Base-by-base conservation (phyloP, 139 green algal species). In the Closterium sp. region DNA sequence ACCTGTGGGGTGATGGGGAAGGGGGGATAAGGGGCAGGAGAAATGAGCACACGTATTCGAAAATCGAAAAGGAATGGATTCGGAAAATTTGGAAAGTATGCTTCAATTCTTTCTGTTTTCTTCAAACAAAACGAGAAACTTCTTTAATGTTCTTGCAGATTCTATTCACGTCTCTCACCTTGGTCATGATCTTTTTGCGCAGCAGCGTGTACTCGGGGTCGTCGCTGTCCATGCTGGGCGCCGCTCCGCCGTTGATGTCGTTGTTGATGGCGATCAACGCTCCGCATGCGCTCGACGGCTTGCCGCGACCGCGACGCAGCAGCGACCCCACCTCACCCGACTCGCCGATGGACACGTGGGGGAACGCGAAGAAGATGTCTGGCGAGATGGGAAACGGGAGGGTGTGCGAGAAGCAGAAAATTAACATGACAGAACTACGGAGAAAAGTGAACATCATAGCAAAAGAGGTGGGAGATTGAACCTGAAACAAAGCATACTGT, bases 311-410 rank as follows among this genome's bases (percentile, higher is more conserved):
- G 25, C 95, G 93, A 33, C 97, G 96, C n/a, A 89, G 93, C 85
- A 97, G 96, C 87, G 84, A 64, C 85, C 96, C 97, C 30, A 97
- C 91, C n/a, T 94, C 90, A 86, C 96, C 91, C 12, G 90, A 85
- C 31, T 91, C 91, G 87, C 97, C 95, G 35, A 98, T 97, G 91
- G 94, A 95, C 90, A 98, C 97, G 95, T 98, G 97, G 10, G 97
- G 97, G 93, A 98, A 97, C 90, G 95, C 96, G 91, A 98, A 98
- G 95, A 98, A 98, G 36, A 98, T 96, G 90, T 98, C 90, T 92
- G 90, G 19, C 0, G 5, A 23, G 19, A 90, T 23, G 9, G 32
- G 25, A 33, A 87, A 90, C 36, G 25, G 84, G 25, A 87, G 7
- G 28, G 28, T 85, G 76, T 85, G 28, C 28, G 28, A 85, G n/a